Base-by-base conservation (phyloP, 495 filamentous ascomycete species). In the Durotheca rogersii region DNA sequence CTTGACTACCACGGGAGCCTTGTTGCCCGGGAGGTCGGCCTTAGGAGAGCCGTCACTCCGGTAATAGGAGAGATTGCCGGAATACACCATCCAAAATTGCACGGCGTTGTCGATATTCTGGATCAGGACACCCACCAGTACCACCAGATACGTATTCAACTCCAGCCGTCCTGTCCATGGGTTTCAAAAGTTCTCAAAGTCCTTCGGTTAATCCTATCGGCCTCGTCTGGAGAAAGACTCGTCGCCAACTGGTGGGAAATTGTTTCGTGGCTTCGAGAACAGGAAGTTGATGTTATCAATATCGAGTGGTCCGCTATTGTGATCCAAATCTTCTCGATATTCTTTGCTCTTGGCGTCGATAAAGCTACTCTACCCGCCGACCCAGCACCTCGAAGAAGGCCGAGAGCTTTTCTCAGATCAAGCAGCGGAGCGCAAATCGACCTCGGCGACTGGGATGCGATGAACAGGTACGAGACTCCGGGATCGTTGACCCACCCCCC, bases 291-390 rank as follows among this genome's bases (percentile, higher is more conserved):
- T n/a, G 69, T 73, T 15, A 71, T 67, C 21, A 79, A 91, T 45
- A 36, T 70, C 2, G 91, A 96, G 60, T 95, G 89, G 89, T 87
- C 84, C 6, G 84, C 87, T 3, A 70, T 89, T 38, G 81, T 88
- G 4, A 74, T 93, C 36, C 77, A 85, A 3, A 57, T 95, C 1
- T 83, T 94, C 53, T 57, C 76, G 10, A 66, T 70, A 35, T 73
- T 69, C 44, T 54, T 78, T n/a, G 68, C 62, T 25, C 47, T 78
- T 5, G 67, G 67, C 2, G 15, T 58, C 16, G 49, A 60, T 4
- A 43, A 62, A 12, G 16, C 53, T 27, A 56, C 48, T n/a, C 6
- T 51, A 7, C 51, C 49, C 17, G 46, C 29, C 11, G 56, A 49
- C 31, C 34, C 25, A 2, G 47, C 48, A 2, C 58, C 57, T 6